Evolutionary conservation across 1,284 basidiomycete species (phyloP).

Genomic region (Apiotrichum gracile): DNA sequence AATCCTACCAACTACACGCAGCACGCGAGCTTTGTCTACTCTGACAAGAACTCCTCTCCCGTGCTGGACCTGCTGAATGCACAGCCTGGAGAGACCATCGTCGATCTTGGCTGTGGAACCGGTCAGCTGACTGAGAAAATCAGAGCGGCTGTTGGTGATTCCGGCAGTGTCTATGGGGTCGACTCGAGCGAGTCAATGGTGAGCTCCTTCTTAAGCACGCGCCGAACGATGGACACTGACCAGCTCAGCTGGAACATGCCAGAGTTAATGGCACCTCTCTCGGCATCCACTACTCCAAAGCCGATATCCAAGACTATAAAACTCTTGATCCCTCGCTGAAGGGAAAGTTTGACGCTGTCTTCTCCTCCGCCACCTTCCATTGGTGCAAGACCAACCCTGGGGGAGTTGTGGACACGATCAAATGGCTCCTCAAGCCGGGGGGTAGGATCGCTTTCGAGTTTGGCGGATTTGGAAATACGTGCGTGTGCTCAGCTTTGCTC

Average conservation of each 20-base stretch:
- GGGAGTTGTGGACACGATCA: slow-evolving; percentile 58
- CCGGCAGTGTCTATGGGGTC: slow-evolving; percentile 60
- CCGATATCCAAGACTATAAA: slow-evolving; percentile 31
- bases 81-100: slow-evolving; percentile 60
- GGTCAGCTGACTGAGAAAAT: slow-evolving; percentile 65
- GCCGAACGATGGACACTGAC: too few species aligned
- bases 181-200: slow-evolving; percentile 72
- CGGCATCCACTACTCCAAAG: slow-evolving; percentile 43
- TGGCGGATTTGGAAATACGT: slow-evolving; percentile 57
- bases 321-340: slow-evolving; percentile 20
- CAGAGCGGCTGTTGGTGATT: slow-evolving; percentile 52
- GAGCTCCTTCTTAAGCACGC: slow-evolving; percentile 22
- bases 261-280: slow-evolving; percentile 55
- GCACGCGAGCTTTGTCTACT: slow-evolving; percentile 64
- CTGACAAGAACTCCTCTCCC: slow-evolving; percentile 57
- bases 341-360: slow-evolving; percentile 53
- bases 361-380: slow-evolving; percentile 72
- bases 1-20: slow-evolving; percentile 34
- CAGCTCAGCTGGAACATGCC: slow-evolving; percentile 57
- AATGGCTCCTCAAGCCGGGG: slow-evolving; percentile 59
- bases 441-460: slow-evolving; percentile 69
- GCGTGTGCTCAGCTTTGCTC: background rate
- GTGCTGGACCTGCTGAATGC: slow-evolving; percentile 61
- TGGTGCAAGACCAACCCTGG: slow-evolving; percentile 73
- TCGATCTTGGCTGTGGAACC: slow-evolving; percentile 77